phyloP scores from a whole-genome alignment of 305 asterid species.

The Fraxinus latifolia region DNA sequence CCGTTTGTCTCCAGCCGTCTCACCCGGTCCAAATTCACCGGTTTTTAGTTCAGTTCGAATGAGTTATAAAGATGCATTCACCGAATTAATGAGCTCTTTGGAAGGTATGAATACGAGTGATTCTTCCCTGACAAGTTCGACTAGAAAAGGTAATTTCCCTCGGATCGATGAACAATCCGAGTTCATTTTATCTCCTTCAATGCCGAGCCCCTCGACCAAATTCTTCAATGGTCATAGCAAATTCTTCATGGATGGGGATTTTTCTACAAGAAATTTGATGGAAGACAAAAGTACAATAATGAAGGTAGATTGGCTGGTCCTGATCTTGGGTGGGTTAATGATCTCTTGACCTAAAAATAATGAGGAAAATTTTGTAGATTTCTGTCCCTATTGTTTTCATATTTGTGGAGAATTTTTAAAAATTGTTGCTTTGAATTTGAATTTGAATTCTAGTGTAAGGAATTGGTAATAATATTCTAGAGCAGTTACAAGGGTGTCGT shows the following conservation, averaged over 20 bases:
- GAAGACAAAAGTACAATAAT: conserved; percentile 35
- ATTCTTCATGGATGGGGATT: conserved; percentile 23
- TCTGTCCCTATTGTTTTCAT: conserved; percentile 9
- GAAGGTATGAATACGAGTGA: conserved; percentile 51
- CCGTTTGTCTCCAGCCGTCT: conserved; percentile 46
- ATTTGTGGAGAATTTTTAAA: not conserved
- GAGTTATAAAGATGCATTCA: conserved; percentile 51
- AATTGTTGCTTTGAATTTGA: conserved; percentile 15
- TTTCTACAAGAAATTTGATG: conserved; percentile 35
- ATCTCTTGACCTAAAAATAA: conserved; percentile 51
- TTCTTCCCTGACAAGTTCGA: conserved; percentile 1
- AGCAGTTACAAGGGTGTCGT: no score
- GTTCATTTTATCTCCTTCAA: conserved; percentile 62
- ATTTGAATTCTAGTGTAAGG: not conserved
- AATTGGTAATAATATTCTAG: not conserved
- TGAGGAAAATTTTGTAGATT: not conserved
- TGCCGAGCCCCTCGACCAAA: conserved; percentile 25
- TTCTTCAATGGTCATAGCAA: conserved; percentile 23
- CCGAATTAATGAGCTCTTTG: conserved; percentile 56
- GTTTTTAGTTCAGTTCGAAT: conserved; percentile 19
- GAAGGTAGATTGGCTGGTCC: conserved; percentile 51
- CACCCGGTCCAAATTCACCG: conserved; percentile 33
- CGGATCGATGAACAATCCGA: conserved; percentile 58
- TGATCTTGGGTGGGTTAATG: conserved; percentile 82
- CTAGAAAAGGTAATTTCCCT: conserved; percentile 18